Evolutionary conservation across 805 yeast species (phyloP).

Genomic region (Candida pseudoglaebosa): DNA sequence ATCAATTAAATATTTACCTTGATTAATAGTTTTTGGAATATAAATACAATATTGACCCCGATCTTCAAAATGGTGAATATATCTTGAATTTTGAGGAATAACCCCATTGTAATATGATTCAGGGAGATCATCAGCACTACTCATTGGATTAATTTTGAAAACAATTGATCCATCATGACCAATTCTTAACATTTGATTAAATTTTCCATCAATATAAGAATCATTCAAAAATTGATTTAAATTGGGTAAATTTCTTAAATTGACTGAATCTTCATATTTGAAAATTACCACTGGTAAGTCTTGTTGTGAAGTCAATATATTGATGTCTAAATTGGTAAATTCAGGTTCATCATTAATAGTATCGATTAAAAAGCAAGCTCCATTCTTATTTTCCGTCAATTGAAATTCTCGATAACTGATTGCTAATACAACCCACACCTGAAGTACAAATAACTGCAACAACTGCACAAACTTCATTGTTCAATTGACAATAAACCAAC

Average conservation of each 20-base stretch:
- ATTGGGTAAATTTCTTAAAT: conserved; percentile 10
- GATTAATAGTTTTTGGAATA: conserved; percentile 6
- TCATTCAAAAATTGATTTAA: conserved; percentile 9
- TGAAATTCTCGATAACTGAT: conserved; percentile 3
- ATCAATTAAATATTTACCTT: conserved; percentile 6
- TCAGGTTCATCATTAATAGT: conserved; percentile 1
- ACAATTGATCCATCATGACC: neutral
- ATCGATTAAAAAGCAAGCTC: conserved; percentile 9
- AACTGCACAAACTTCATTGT: conserved; percentile 1
- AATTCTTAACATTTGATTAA: conserved; percentile 1
- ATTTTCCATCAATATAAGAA: conserved; percentile 7
- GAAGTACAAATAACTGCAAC: neutral
- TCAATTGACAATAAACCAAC: no score
- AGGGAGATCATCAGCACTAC: conserved; percentile 3
- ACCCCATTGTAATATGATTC: conserved; percentile 2
- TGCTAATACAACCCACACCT: neutral
- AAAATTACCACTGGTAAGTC: conserved; percentile 8
- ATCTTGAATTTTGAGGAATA: neutral
- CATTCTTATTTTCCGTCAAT: conserved; percentile 8
- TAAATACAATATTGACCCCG: conserved; percentile 9
- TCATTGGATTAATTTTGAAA: conserved; percentile 2
- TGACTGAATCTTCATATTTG: conserved; percentile 6
- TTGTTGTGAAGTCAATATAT: neutral
- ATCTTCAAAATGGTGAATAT: conserved; percentile 1
- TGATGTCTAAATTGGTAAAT: neutral